Evolutionary conservation across 2,329 filamentous ascomycete genomes (phyloP), one percentile per base, ranked within the genome.

Genomic region (Eurotiales sp.): DNA sequence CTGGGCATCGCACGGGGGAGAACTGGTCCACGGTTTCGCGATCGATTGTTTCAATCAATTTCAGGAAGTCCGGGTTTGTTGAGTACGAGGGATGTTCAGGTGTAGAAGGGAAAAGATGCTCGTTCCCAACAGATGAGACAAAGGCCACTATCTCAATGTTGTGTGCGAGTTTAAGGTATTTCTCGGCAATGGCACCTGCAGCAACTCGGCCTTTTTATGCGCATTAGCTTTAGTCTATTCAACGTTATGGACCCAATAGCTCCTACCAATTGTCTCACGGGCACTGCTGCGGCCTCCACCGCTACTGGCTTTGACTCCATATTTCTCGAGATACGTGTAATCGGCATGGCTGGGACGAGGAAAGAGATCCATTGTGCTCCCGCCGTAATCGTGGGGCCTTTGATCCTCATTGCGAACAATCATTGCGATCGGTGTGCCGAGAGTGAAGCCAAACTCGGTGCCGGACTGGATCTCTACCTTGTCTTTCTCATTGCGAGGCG

Each of bases 261-360:
- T 25, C 4, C 63, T 66, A 81, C 87, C 90, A 66, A 97, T 96
- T 10, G 92, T 97, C 79, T 97, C 92, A 58, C 92, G 80, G n/a
- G 93, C 93, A 68, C 86, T 91, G 68, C 87, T 91, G 56, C 93
- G 82, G 49, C 93, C 92, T 61, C 93, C 92, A 53, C 93, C 92
- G 55, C 85, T 90, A 68, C 84, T 88, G 32, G 93, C 90, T 77
- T 95, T 95, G 61, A 95, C 85, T 52, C 92, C 92, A 70, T 99
- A 99, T 76, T 97, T 97, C 71, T 96, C 88, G 55, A 96, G 79
- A 74, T 97, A 97, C 55, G 93, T 97, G 83, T 87, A 96, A 73
- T 97, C 92, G 54, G 93, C 92, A 73, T 97, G 93, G 67, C 85
- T 90, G 30, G 92, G 93, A 46, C 93, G 82, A 4, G 93, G 93